Conservation (phyloP, 2,329 filamentous ascomycete genomes). For the Trichoderma arundinaceum region DNA sequence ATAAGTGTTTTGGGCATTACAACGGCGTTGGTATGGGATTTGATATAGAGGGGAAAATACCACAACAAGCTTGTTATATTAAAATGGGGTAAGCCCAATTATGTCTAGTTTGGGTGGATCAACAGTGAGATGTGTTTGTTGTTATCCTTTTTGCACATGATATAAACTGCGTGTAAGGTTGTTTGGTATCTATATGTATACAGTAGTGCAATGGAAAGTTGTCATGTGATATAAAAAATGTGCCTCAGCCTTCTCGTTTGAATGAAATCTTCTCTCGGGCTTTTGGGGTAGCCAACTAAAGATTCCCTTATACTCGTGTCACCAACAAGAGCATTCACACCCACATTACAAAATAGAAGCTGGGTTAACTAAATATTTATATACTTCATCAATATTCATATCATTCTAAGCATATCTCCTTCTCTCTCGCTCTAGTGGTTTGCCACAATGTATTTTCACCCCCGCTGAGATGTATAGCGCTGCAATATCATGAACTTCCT, state of each 20-base stretch:
- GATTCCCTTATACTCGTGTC: too few species aligned
- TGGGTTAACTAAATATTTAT: not conserved
- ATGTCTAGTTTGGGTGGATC: not conserved
- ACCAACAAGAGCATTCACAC: too few species aligned
- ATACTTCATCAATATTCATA: not conserved
- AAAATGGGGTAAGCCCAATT: not conserved
- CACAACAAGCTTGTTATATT: not conserved
- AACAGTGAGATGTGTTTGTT: not conserved
- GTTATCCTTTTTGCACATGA: not conserved
- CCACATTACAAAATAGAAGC: too few species aligned
- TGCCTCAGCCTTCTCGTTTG: too few species aligned
- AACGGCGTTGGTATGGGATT: constrained; percentile 27
- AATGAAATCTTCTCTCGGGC: too few species aligned
- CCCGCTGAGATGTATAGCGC: constrained; percentile 1
- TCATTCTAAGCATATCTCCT: constrained; percentile 17
- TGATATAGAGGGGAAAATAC: constrained; percentile 24
- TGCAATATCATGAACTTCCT: constrained; percentile 2
- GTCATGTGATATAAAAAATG: too few species aligned
- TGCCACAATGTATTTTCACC: not conserved
- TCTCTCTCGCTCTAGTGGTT: not conserved
- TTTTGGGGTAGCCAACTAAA: too few species aligned
- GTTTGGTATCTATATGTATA: too few species aligned
- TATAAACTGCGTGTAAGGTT: not conserved
- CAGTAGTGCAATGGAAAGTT: too few species aligned
- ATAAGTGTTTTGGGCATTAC: constrained; percentile 31